Evolutionary conservation across 768 basidiomycete species (phyloP).

Genomic region (Sistotremastrum suecicum): DNA sequence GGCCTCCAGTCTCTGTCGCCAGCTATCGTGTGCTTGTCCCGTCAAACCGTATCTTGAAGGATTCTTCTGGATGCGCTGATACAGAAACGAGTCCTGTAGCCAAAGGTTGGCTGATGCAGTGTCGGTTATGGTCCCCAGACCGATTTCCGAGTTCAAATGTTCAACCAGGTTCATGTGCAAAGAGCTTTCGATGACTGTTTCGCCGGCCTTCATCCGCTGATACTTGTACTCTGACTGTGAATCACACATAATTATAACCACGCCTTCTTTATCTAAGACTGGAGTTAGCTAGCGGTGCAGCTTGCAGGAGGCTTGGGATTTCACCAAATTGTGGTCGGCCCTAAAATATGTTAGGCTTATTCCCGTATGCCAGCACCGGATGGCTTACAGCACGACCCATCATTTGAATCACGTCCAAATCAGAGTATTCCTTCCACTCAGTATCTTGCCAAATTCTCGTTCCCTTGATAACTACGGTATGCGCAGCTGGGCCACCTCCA

Average conservation of each 20-base stretch:
- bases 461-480: conserved; percentile 87
- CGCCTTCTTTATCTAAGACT: conserved; percentile 59
- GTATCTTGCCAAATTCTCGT: conserved; percentile 68
- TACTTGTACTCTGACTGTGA: conserved; percentile 59
- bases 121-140: conserved; percentile 66
- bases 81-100: conserved; percentile 78
- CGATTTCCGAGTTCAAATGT: conserved; percentile 90
- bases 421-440: conserved; percentile 66
- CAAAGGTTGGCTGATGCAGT: conserved; percentile 62
- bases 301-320: conserved; percentile 5
- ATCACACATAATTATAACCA: conserved; percentile 77
- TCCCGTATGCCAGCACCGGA: not conserved
- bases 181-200: conserved; percentile 71
- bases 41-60: conserved; percentile 59
- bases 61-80: conserved; percentile 73
- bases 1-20: conserved; percentile 59
- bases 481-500: conserved; percentile 45
- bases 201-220: conserved; percentile 49
- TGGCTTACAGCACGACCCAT: conserved; percentile 73
- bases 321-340: conserved; percentile 85
- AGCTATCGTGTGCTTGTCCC: conserved; percentile 29
- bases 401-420: conserved; percentile 93
- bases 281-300: conserved; percentile 1
- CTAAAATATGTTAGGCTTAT: conserved; percentile 20
- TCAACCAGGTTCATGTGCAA: conserved; percentile 76